A percentile compares a stretch with the other conserved stretches of the same genome.
Conservation (phyloP, 2,329 filamentous ascomycete genomes). For the Fusarium palustre region DNA sequence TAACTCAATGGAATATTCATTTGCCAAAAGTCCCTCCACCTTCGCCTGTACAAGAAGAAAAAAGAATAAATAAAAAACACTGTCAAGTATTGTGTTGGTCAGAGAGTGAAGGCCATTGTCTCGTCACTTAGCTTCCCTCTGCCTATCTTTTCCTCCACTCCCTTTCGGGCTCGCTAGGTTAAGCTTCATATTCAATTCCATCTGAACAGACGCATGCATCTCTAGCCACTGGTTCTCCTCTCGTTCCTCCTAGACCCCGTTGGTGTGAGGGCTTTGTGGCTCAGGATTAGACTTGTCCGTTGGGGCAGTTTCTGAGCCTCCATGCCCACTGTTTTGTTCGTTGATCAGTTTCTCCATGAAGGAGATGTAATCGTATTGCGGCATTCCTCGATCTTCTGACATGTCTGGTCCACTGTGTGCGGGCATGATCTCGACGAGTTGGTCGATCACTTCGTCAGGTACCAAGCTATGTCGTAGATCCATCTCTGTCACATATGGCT, state of each 20-base stretch:
- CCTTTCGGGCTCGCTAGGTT: constrained; percentile 4
- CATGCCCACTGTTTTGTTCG: constrained; percentile 52
- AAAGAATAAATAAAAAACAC: constrained; percentile 15
- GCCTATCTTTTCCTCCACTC: constrained; percentile 4
- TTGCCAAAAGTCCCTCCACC: constrained; percentile 34
- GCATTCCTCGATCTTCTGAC: constrained; percentile 82
- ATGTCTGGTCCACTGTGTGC: constrained; percentile 85
- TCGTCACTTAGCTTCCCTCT: constrained; percentile 10
- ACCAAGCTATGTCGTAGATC: constrained; percentile 95
- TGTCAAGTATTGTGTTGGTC: constrained; percentile 34
- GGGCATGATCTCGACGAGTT: constrained; percentile 89
- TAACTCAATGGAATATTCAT: constrained; percentile 47
- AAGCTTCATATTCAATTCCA: constrained; percentile 25
- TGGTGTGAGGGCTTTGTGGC: constrained; percentile 51
- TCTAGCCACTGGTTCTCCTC: constrained; percentile 21
- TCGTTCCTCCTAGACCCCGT: constrained; percentile 47
- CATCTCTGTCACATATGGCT: constrained; percentile 98
- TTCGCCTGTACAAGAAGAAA: constrained; percentile 26
- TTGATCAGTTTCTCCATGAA: constrained; percentile 93
- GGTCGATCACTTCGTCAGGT: constrained; percentile 95
- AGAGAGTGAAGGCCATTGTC: constrained; percentile 27
- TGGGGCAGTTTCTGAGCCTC: constrained; percentile 48
- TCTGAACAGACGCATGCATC: constrained; percentile 28
- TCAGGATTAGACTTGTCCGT: constrained; percentile 52
- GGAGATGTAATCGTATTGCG: constrained; percentile 94